Conservation (phyloP, 2,329 filamentous ascomycete species). For the Nemania abortiva region DNA sequence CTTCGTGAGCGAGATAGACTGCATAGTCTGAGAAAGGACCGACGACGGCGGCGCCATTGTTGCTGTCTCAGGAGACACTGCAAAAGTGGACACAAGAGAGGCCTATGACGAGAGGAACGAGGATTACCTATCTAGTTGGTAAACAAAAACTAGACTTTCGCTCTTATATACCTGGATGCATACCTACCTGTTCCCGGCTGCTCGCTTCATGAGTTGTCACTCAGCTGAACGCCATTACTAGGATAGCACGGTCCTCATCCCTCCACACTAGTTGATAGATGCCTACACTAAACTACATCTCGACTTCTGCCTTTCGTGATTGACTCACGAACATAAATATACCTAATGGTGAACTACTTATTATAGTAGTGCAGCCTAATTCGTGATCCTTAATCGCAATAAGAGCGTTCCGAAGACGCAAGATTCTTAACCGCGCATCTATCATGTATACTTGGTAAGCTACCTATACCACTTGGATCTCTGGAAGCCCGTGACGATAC, state of each 20-base stretch:
- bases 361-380: neutral
- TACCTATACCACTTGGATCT: neutral
- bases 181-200: neutral
- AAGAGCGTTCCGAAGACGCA: neutral
- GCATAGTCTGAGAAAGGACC: slow-evolving; percentile 49
- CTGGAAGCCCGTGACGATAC: neutral
- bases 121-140: neutral
- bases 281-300: slow-evolving; percentile 15
- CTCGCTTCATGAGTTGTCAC: neutral
- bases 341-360: neutral
- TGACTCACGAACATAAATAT: neutral
- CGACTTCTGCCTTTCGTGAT: neutral
- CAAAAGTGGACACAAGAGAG: neutral
- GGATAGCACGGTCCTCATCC: neutral
- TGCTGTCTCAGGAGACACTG: neutral
- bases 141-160: neutral
- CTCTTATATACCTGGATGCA: neutral
- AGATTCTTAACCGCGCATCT: neutral
- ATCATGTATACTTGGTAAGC: neutral
- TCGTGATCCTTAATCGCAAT: neutral
- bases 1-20: slow-evolving; percentile 50
- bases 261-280: slow-evolving; percentile 8
- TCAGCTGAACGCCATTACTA: slow-evolving; percentile 15
- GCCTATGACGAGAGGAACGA: neutral
- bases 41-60: slow-evolving; percentile 30